Evolutionary conservation across 2,329 filamentous ascomycete species (phyloP), one percentile per base, ranked within the genome.

Genomic region (Lecanosticta acicola): DNA sequence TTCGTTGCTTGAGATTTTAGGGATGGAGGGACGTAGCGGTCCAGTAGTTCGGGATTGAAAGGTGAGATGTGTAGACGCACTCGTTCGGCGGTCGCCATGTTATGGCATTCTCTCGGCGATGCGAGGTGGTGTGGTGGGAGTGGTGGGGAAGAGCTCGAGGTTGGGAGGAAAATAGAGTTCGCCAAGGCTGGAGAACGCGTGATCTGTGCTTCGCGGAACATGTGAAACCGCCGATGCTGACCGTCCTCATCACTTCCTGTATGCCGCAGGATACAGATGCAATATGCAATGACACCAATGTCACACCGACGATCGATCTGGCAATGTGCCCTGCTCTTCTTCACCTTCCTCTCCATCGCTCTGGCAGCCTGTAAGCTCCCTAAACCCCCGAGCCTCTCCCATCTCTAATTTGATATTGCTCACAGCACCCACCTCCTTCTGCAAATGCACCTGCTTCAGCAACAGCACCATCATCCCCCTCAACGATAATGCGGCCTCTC

Each of bases 51-150:
- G 32, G 84, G 73, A 59, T 83, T 88, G 57, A 98, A 78, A 39
- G 93, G 93, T 13, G 87, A 84, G 59, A 98, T 93, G 69, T 98
- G 88, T 43, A 98, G 78, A 58, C 88, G 79, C 39, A 68, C 63
- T 14, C 59, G 57, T 1, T 43, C 45, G 17, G n/a, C 19, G 16
- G n/a, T n/a, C n/a, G 39, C 24, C 39, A 18, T 39, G 3, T n/a
- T 26, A n/a, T 39, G 3, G 18, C 20, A 39, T 26, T 11, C 26
- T n/a, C 10, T 19, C 9, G 13, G 16, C 4, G 5, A 5, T 18
- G 17, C 18, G 17, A 24, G 37, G 17, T n/a, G 18, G 21, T 39
- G 4, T 19, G 19, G 20, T 24, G 14, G 11, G 24, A 18, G 16
- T 24, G 39, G 10, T 3, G 39, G 39, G 8, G 21, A n/a, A n/a